A percentile compares a stretch with the other conserved stretches of the same genome.
Conservation (phyloP, 1,284 basidiomycete genomes). For the Pseudozyma flocculosa region DNA sequence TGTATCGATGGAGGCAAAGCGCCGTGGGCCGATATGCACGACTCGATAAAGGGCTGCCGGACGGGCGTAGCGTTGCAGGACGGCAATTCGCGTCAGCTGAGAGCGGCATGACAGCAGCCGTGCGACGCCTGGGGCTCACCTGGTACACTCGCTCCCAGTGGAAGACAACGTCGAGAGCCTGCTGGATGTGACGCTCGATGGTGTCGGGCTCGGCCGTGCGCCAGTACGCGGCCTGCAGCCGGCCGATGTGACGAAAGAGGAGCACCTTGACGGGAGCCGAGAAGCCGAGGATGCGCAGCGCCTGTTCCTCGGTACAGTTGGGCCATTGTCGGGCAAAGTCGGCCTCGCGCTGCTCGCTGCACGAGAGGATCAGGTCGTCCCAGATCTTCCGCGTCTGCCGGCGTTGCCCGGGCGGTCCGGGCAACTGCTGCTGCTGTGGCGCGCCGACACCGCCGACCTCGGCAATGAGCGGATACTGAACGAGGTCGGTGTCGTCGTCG, state of each 20-base stretch:
- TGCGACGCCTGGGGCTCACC: too few relatives aligned
- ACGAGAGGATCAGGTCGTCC: constrained; percentile 25
- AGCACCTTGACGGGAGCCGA: constrained; percentile 30
- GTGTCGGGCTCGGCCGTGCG: constrained; percentile 14
- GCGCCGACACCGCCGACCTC: constrained; percentile 5
- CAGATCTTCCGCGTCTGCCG: constrained; percentile 24
- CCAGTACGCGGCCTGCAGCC: constrained; percentile 26
- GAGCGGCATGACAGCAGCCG: too few relatives aligned
- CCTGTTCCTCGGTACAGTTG: constrained; percentile 16
- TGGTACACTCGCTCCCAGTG: constrained; percentile 28
- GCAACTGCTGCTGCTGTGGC: too few relatives aligned
- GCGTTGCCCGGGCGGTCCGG: neutral
- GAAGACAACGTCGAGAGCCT: constrained; percentile 15
- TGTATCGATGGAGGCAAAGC: constrained; percentile 19
- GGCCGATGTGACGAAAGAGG: constrained; percentile 28
- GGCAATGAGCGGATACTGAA: constrained; percentile 9
- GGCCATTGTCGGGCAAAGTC: constrained; percentile 25
- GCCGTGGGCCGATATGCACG: constrained; percentile 15
- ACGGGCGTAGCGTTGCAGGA: too few relatives aligned
- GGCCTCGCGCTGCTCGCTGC: constrained; percentile 14
- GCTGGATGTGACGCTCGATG: constrained; percentile 23
- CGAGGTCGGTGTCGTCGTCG: constrained; percentile 27
- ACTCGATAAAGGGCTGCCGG: constrained; percentile 21
- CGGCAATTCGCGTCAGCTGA: too few relatives aligned
- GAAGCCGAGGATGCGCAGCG: constrained; percentile 17